Percentiles rank a stretch among this genome's conserved stretches.
These are phyloP conservation scores for Carex littledalei DNA, from an alignment of 176 grass and related monocot genomes.

Conservation along the genomic window DNA sequence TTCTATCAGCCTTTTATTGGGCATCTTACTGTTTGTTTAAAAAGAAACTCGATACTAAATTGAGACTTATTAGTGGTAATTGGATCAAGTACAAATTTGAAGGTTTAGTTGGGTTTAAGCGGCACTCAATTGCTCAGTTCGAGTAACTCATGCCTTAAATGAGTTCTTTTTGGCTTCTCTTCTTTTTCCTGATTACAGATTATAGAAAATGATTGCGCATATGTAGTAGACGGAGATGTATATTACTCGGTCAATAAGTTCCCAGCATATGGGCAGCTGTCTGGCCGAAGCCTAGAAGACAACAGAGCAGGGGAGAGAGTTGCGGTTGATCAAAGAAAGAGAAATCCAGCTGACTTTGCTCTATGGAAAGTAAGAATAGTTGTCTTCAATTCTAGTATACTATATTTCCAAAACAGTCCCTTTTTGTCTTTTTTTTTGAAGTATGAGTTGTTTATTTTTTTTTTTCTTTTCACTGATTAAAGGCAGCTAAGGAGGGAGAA, in stretches of 20 bases:
- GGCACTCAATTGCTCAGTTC: neutral
- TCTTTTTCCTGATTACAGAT: constrained; percentile 52
- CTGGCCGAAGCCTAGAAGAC: constrained; percentile 90
- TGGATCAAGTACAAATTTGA: neutral
- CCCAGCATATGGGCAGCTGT: constrained; percentile 72
- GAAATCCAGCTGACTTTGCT: constrained; percentile 95
- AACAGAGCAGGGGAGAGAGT: constrained; percentile 97
- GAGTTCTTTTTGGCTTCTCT: constrained; percentile 27
- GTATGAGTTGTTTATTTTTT: neutral
- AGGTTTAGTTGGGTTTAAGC: neutral
- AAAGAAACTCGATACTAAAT: neutral
- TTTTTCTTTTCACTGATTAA: constrained; percentile 11
- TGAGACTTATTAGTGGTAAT: neutral
- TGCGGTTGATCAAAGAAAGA: constrained; percentile 80
- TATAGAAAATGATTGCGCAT: constrained; percentile 70
- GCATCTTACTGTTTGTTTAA: neutral
- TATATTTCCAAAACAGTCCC: neutral
- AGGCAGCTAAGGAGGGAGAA: constrained; percentile 87
- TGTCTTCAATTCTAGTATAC: neutral
- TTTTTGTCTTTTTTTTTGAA: neutral
- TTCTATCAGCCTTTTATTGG: neutral
- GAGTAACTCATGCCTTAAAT: neutral
- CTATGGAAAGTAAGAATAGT: constrained; percentile 74
- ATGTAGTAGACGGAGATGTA: constrained; percentile 71
- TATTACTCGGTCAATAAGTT: constrained; percentile 90